These are phyloP conservation scores for Lablab purpureus DNA, from an alignment of 306 rosid species.

Conservation along the genomic window DNA sequence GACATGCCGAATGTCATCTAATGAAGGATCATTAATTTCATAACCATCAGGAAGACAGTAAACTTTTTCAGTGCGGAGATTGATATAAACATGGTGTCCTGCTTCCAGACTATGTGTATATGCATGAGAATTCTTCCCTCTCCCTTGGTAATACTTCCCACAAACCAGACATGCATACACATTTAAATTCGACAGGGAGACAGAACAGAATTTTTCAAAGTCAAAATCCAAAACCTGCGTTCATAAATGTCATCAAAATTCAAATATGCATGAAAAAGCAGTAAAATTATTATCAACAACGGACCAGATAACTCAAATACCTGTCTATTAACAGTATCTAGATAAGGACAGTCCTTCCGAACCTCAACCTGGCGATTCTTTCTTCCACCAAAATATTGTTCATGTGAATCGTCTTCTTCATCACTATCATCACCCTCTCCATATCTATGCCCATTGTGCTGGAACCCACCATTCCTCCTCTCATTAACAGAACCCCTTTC, in stretches of 20 bases:
- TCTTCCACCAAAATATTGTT: slow-evolving; percentile 58
- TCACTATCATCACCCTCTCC: slow-evolving; percentile 56
- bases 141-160: slow-evolving; percentile 96
- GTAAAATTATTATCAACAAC: slow-evolving; percentile 7
- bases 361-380: slow-evolving; percentile 79
- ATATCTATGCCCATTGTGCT: slow-evolving; percentile 53
- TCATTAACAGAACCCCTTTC: slow-evolving; percentile 34
- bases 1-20: slow-evolving; percentile 96
- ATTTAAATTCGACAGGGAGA: slow-evolving; percentile 86
- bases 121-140: slow-evolving; percentile 96
- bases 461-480: slow-evolving; percentile 41
- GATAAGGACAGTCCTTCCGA: slow-evolving; percentile 96
- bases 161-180: slow-evolving; percentile 97
- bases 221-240: slow-evolving; percentile 96
- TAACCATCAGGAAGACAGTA: slow-evolving; percentile 98
- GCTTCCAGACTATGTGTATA: slow-evolving; percentile 99
- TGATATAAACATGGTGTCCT: slow-evolving; percentile 93
- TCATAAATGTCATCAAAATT: slow-evolving; percentile 17
- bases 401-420: slow-evolving; percentile 60
- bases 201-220: slow-evolving; percentile 95
- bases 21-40: slow-evolving; percentile 96
- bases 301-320: slow-evolving; percentile 48
- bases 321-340: slow-evolving; percentile 97
- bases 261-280: not conserved
- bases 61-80: slow-evolving; percentile 93